Evolutionary conservation across 2,329 filamentous ascomycete genomes (phyloP).

Genomic region (Atkinsonella hypoxylon): DNA sequence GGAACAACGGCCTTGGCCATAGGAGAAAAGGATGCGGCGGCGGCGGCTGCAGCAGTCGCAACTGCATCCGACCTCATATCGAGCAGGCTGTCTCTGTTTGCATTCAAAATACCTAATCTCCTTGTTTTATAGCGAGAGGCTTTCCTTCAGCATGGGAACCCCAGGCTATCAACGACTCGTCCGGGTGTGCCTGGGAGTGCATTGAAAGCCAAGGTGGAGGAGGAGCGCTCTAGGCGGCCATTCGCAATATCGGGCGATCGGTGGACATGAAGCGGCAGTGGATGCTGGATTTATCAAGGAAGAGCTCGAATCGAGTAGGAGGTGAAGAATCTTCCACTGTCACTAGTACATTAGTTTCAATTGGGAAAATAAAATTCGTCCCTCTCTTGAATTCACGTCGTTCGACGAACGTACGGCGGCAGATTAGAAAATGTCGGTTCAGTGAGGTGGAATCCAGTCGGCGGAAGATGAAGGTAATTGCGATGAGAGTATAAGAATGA

Average conservation of each 20-base stretch:
- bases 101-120: not conserved
- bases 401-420: not conserved
- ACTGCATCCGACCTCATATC: constrained; percentile 7
- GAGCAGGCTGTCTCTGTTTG: not conserved
- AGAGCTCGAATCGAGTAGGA: not conserved
- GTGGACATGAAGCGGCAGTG: not conserved
- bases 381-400: not conserved
- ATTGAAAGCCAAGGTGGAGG: not conserved
- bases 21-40: constrained; percentile 3
- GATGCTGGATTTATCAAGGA: not conserved
- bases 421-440: not conserved
- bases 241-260: not conserved
- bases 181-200: not conserved
- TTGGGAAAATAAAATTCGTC: not conserved
- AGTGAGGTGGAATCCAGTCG: not conserved
- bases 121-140: not conserved
- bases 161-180: not conserved
- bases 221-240: not conserved
- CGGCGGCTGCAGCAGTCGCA: constrained; percentile 3
- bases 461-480: not conserved
- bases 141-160: not conserved
- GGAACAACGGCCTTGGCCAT: not conserved
- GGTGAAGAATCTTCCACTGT: not conserved
- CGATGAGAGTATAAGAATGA: not conserved
- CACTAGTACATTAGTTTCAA: not conserved